Percentiles rank a stretch among this genome's conserved stretches.
These are phyloP conservation scores for Ceratobasidium sp. DNA, from an alignment of 1,284 basidiomycete genomes.

Conservation along the genomic window DNA sequence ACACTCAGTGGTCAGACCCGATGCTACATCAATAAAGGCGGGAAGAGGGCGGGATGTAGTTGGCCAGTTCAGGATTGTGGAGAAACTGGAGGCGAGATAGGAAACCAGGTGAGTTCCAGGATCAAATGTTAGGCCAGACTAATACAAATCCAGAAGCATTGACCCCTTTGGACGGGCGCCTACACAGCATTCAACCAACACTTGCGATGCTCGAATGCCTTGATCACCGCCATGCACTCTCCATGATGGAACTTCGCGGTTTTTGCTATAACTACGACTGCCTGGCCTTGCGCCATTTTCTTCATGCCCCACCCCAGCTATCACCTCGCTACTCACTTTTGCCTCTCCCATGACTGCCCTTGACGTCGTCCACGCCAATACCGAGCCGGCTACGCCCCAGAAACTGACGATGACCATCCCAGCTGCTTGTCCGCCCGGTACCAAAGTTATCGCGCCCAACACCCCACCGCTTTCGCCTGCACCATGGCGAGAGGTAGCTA, in stretches of 20 bases:
- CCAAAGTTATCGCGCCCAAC: neutral
- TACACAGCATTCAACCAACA: neutral
- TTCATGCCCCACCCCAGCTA: neutral
- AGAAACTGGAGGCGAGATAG: neutral
- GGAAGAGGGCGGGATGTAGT: constrained; percentile 15
- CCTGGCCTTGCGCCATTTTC: neutral
- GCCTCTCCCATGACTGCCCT: constrained; percentile 24
- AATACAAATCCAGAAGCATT: constrained; percentile 32
- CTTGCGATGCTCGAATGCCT: neutral
- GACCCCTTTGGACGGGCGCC: constrained; percentile 23
- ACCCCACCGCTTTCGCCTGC: constrained; percentile 29
- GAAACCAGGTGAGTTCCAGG: neutral
- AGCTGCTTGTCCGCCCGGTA: neutral
- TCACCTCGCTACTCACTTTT: neutral
- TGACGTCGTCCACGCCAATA: constrained; percentile 5
- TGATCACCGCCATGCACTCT: constrained; percentile 6
- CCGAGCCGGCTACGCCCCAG: neutral
- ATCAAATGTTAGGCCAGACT: constrained; percentile 5
- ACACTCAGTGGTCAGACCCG: neutral
- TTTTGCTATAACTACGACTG: constrained; percentile 20
- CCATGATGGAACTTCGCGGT: neutral
- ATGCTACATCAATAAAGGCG: neutral
- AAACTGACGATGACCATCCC: constrained; percentile 21
- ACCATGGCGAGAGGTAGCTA: constrained; percentile 20
- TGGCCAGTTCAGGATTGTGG: neutral